Conservation (phyloP, 2,329 filamentous ascomycete genomes). For the Fusarium sp. region DNA sequence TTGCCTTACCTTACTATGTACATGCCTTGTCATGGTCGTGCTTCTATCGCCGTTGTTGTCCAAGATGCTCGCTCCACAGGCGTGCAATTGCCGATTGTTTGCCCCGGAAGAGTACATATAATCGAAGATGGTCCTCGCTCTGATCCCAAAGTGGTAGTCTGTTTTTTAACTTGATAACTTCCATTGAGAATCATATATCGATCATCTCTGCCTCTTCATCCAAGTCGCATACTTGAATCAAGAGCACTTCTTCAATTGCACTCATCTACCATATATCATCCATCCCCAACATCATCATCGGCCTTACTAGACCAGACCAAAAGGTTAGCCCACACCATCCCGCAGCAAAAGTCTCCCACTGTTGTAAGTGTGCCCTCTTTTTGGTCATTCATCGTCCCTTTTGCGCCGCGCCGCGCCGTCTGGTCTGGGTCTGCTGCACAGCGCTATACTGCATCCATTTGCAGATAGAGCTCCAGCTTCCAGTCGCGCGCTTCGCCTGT, state of each 20-base stretch:
- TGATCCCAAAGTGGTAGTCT: slow-evolving; percentile 45
- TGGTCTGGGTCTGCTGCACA: slow-evolving; percentile 6
- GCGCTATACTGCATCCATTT: slow-evolving; percentile 13
- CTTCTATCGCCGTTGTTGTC: slow-evolving; percentile 38
- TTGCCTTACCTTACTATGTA: slow-evolving; percentile 18
- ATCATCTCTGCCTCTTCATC: slow-evolving; percentile 28
- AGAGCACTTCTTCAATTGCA: slow-evolving; percentile 33
- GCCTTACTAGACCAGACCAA: slow-evolving; percentile 24
- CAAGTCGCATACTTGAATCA: slow-evolving; percentile 19
- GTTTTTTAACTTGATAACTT: slow-evolving; percentile 19
- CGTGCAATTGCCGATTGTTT: slow-evolving; percentile 36
- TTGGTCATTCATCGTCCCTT: slow-evolving; percentile 25
- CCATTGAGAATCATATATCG: slow-evolving; percentile 29
- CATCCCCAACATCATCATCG: slow-evolving; percentile 29
- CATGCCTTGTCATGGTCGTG: slow-evolving; percentile 9
- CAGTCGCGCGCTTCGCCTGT: slow-evolving; percentile 25
- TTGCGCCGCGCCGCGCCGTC: slow-evolving; percentile 15
- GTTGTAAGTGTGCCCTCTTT: slow-evolving; percentile 28
- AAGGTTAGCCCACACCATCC: slow-evolving; percentile 34
- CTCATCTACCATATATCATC: neutral
- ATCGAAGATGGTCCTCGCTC: slow-evolving; percentile 44
- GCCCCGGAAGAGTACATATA: slow-evolving; percentile 48
- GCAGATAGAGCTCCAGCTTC: slow-evolving; percentile 7
- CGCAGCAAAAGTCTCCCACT: slow-evolving; percentile 16
- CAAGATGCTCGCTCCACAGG: slow-evolving; percentile 32